Conservation (phyloP, 306 rosid species). For the Lathyrus sativus region DNA sequence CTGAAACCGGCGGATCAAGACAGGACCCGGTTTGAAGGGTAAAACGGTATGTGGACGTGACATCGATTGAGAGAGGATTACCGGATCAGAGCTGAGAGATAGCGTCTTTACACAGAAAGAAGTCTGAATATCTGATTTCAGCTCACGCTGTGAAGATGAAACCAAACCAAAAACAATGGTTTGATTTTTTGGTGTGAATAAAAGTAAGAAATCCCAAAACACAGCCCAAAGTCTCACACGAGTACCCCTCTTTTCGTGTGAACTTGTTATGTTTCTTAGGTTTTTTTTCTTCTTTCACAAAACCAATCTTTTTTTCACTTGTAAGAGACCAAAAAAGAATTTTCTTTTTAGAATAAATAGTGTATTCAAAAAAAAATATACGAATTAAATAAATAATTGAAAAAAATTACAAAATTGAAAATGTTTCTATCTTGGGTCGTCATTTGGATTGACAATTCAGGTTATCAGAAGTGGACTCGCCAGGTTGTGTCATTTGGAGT, state of each 20-base stretch:
- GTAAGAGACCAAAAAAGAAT: too few species aligned
- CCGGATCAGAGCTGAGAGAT: slow-evolving; percentile 46
- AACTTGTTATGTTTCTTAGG: neutral
- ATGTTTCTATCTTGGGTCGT: too few species aligned
- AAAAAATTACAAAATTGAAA: too few species aligned
- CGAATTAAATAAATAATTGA: too few species aligned
- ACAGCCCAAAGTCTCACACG: slow-evolving; percentile 24
- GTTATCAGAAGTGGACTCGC: too few species aligned
- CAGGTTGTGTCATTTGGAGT: too few species aligned
- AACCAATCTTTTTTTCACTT: too few species aligned
- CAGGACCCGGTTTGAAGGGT: neutral
- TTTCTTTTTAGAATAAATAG: too few species aligned
- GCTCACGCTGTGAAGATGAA: slow-evolving; percentile 3
- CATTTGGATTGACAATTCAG: too few species aligned
- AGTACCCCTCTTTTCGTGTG: neutral
- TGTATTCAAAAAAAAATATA: too few species aligned
- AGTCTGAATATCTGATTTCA: slow-evolving; percentile 3
- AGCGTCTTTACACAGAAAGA: slow-evolving; percentile 22
- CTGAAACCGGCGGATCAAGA: slow-evolving; percentile 22
- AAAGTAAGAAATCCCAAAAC: slow-evolving; percentile 20
- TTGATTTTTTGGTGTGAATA: neutral
- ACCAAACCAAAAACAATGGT: neutral
- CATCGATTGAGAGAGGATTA: slow-evolving; percentile 18
- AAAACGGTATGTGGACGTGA: slow-evolving; percentile 21
- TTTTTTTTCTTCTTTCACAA: too few species aligned